Conservation (phyloP, 768 basidiomycete genomes). For the Krasilnikovozyma curviuscula region DNA sequence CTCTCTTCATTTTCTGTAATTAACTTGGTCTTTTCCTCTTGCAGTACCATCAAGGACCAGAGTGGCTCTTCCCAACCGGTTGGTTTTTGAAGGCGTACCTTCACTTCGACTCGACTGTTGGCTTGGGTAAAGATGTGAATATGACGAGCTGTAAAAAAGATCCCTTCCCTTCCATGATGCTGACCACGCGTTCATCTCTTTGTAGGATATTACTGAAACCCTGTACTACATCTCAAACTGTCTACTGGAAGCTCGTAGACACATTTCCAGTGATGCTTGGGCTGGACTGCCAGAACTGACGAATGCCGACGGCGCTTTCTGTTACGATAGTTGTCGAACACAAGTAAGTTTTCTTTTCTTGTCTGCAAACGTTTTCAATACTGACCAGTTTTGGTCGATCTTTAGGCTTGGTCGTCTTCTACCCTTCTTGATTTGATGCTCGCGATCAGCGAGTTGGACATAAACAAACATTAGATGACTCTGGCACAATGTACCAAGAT, state of each 20-base stretch:
- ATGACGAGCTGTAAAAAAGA: not conserved
- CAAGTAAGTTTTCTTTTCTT: too few relatives aligned
- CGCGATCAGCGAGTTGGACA: constrained; percentile 37
- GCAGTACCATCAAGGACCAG: constrained; percentile 48
- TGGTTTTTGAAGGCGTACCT: constrained; percentile 90
- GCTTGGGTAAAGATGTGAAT: constrained; percentile 48
- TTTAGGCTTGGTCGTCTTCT: constrained; percentile 89
- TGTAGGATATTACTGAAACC: constrained; percentile 47
- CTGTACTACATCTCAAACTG: constrained; percentile 60
- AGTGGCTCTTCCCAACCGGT: constrained; percentile 89
- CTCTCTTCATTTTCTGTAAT: not conserved
- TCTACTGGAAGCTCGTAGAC: constrained; percentile 46
- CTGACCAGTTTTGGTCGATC: too few relatives aligned
- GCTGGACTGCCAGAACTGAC: constrained; percentile 67
- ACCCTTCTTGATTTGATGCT: constrained; percentile 78
- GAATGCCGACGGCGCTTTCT: constrained; percentile 47
- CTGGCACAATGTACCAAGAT: too few relatives aligned
- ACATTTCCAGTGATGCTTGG: constrained; percentile 72
- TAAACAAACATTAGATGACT: too few relatives aligned
- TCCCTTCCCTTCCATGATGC: not conserved
- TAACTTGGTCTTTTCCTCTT: not conserved
- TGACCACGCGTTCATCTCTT: not conserved
- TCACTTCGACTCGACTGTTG: constrained; percentile 56
- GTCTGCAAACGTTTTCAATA: too few relatives aligned
- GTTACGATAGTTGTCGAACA: constrained; percentile 71